Base-by-base conservation (phyloP, 139 green algal species). In the Astrephomene gubernaculifera region DNA sequence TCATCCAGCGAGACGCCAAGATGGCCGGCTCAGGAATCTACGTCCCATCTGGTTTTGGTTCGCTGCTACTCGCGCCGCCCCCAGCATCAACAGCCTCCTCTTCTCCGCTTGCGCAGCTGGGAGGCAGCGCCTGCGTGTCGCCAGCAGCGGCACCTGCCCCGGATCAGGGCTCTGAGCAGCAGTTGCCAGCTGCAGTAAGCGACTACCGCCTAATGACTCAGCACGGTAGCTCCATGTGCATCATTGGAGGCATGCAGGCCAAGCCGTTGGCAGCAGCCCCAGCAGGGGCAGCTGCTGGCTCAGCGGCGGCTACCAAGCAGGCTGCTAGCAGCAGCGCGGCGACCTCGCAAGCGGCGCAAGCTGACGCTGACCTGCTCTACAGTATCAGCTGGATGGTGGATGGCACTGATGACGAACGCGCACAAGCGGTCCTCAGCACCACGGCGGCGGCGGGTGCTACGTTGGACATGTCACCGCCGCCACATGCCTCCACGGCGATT, bases 31-130 rank as follows among this genome's bases (percentile, higher is more conserved):
- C 65, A 4, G 87, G 89, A 2, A 78, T 94, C 4, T 95, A 89
- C 74, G 91, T 96, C 10, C 93, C 93, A 4, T 88, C 90, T 4
- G 87, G 83, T 25, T 53, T 94, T 10, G 88, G 86, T 3, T 63
- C 87, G 0, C 84, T 95, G 22, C 49, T 80, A 25, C 41, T 84
- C 31, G 31, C 60, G 7, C 24, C 29, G 14, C 27, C 44, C 12
- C 10, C 65, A 43, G 78, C 36, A 4, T 38, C 57, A 21, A 4
- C 36, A 2, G 36, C 35, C 22, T 21, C 53, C 54, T n/a, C n/a
- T n/a, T n/a, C n/a, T n/a, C 25, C 8, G 25, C 36, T 53, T 8
- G 45, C 17, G 31, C 45, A 45, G 19, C 71, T 63, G 22, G 71
- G 73, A 69, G 36, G 10, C 63, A 39, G 27, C 22, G 53, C 41